Percentiles rank a stretch among this genome's conserved stretches.
phyloP scores from a whole-genome alignment of 805 yeast genomes.

The Kurtzmaniella cleridarum region DNA sequence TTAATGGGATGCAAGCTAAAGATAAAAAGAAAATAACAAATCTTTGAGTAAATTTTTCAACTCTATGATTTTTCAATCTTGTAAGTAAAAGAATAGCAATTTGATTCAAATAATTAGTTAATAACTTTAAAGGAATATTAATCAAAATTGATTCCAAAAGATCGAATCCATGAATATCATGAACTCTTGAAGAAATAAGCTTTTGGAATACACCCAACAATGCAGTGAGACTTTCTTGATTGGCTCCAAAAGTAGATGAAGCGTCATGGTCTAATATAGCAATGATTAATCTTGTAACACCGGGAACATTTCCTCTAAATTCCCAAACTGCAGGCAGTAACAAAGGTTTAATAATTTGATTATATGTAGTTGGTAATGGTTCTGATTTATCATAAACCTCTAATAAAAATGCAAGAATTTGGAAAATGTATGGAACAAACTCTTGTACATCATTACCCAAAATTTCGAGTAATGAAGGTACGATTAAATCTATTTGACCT shows the following conservation, averaged over 20 bases:
- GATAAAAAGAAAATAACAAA: slow-evolving; percentile 60
- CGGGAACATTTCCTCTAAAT: slow-evolving; percentile 87
- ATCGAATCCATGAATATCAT: slow-evolving; percentile 83
- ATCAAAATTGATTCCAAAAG: slow-evolving; percentile 65
- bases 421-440: slow-evolving; percentile 89
- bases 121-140: slow-evolving; percentile 43
- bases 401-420: slow-evolving; percentile 74
- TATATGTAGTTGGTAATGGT: slow-evolving; percentile 60
- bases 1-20: slow-evolving; percentile 38
- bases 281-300: slow-evolving; percentile 73
- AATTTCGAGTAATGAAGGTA: slow-evolving; percentile 64
- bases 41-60: slow-evolving; percentile 74
- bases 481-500: slow-evolving; percentile 40
- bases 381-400: slow-evolving; percentile 48
- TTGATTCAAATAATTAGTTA: slow-evolving; percentile 58
- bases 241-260: slow-evolving; percentile 31
- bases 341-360: slow-evolving; percentile 69
- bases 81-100: slow-evolving; percentile 73
- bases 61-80: slow-evolving; percentile 72
- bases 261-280: slow-evolving; percentile 52
- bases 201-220: slow-evolving; percentile 96
- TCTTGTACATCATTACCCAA: slow-evolving; percentile 86
- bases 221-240: slow-evolving; percentile 51
- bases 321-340: slow-evolving; percentile 94
- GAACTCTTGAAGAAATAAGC: slow-evolving; percentile 74